Percentiles rank a stretch among this genome's conserved stretches.
Conservation (phyloP, 1,284 basidiomycete genomes). For the Trichosporon inkin region DNA sequence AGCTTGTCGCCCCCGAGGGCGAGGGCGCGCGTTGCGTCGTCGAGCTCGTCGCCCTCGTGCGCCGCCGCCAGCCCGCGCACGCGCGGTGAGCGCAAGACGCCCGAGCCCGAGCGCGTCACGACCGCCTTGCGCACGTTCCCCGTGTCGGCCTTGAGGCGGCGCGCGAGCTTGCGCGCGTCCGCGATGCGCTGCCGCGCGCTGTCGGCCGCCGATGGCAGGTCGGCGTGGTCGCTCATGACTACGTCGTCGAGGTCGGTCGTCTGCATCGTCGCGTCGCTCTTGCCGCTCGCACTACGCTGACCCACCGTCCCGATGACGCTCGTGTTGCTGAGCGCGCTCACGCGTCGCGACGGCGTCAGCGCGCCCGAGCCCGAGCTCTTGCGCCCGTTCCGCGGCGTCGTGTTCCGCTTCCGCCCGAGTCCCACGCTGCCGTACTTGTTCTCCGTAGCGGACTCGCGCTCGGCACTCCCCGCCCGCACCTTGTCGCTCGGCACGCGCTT, state of each 20-base stretch:
- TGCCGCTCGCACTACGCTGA: background rate
- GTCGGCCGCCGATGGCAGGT: conserved; percentile 17
- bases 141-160: conserved; percentile 11
- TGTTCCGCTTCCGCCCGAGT: background rate
- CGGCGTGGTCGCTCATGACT: conserved; percentile 21
- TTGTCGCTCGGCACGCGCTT: conserved; percentile 33
- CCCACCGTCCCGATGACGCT: conserved; percentile 2
- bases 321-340: conserved; percentile 12
- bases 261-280: conserved; percentile 12
- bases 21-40: background rate
- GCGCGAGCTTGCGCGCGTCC: conserved; percentile 17
- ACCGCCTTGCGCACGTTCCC: conserved; percentile 10
- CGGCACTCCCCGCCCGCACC: background rate
- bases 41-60: background rate
- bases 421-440: conserved; percentile 24
- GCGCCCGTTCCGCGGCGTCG: background rate
- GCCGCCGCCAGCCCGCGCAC: background rate
- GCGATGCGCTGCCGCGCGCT: conserved; percentile 11
- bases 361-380: conserved; percentile 1
- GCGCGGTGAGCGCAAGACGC: background rate
- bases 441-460: conserved; percentile 16
- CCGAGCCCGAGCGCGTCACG: background rate
- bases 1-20: conserved; percentile 30
- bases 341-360: conserved; percentile 11
- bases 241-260: conserved; percentile 15